Percentiles rank a stretch among this genome's conserved stretches.
phyloP scores from a whole-genome alignment of 441 rosid species.

The Corymbia citriodora region DNA sequence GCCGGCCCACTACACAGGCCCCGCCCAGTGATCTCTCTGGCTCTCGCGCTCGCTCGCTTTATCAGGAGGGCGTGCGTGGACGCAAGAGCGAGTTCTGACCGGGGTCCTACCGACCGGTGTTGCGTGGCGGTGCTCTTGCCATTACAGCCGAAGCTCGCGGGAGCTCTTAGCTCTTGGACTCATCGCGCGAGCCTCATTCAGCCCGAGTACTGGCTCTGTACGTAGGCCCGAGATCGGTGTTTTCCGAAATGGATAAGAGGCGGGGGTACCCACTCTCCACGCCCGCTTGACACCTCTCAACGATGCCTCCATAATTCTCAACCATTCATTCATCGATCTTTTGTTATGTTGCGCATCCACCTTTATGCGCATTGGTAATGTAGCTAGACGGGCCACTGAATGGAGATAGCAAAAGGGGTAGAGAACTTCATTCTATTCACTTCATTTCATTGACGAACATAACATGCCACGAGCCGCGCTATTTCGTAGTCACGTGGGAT shows the following conservation, averaged over 20 bases:
- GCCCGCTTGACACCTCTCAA: neutral
- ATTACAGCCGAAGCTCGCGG: neutral
- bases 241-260: neutral
- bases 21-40: neutral
- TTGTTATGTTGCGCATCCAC: neutral
- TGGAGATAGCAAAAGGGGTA: neutral
- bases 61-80: accelerated
- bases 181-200: neutral
- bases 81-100: neutral
- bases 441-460: neutral
- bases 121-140: neutral
- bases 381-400: neutral
- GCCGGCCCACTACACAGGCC: neutral
- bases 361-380: neutral
- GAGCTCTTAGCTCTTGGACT: neutral
- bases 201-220: neutral
- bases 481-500: neutral
- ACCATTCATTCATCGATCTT: neutral
- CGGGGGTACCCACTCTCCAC: neutral
- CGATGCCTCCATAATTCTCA: neutral
- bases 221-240: neutral
- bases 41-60: neutral
- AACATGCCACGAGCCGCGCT: neutral
- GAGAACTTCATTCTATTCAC: no score
- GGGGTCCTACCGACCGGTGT: neutral